phyloP scores from a whole-genome alignment of 805 yeast genomes.

The Komagataella kurtzmanii region DNA sequence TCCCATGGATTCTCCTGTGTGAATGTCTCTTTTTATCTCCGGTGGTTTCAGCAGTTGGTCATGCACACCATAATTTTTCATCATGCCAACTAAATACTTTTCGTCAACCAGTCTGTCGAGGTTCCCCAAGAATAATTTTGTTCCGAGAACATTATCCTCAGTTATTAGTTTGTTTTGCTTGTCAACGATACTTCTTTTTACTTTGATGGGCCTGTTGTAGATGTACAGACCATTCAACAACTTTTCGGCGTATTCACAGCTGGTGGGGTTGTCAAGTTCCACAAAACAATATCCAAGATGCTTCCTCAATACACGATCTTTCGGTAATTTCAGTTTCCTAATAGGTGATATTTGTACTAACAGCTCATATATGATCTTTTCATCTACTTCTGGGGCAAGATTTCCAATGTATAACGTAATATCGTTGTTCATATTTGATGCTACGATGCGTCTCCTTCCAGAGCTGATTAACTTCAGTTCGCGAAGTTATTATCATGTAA shows the following conservation, averaged over 20 bases:
- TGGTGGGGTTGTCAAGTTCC: conserved; percentile 45
- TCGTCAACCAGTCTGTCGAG: conserved; percentile 57
- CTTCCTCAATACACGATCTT: conserved; percentile 52
- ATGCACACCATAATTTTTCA: conserved; percentile 49
- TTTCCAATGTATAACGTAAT: conserved; percentile 73
- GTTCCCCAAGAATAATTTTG: conserved; percentile 40
- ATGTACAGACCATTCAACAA: conserved; percentile 47
- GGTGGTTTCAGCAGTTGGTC: conserved; percentile 32
- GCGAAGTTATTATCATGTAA: background rate
- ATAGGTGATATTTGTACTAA: conserved; percentile 80
- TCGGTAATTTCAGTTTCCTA: conserved; percentile 57
- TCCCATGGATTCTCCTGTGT: conserved; percentile 37
- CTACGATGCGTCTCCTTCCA: background rate
- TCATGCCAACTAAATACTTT: conserved; percentile 37
- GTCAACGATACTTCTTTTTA: conserved; percentile 33
- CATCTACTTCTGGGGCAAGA: conserved; percentile 63
- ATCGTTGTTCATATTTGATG: conserved; percentile 29
- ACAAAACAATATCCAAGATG: conserved; percentile 89
- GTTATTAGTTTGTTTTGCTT: conserved; percentile 2
- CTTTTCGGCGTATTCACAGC: conserved; percentile 56
- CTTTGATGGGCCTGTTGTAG: conserved; percentile 45
- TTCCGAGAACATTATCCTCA: conserved; percentile 24
- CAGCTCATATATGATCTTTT: conserved; percentile 62
- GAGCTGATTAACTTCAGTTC: background rate
- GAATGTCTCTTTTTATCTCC: conserved; percentile 32